Conservation (phyloP, 805 yeast species). For the Metschnikowia gruessii region DNA sequence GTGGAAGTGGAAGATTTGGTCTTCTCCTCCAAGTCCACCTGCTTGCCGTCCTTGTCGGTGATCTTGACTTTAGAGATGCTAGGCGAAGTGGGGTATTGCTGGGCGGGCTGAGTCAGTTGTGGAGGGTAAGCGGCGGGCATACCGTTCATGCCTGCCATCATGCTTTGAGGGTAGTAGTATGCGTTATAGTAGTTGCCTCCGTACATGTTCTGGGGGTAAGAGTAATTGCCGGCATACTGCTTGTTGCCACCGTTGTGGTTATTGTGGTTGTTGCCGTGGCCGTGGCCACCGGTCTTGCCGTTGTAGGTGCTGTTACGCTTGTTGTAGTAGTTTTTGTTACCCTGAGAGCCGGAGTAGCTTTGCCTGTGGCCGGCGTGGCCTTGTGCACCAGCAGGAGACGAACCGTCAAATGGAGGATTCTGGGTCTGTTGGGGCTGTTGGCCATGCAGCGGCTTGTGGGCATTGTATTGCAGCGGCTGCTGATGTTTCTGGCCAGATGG, state of each 20-base stretch:
- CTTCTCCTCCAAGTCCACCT: conserved; percentile 42
- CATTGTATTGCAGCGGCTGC: conserved; percentile 10
- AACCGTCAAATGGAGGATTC: background rate
- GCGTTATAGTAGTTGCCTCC: conserved; percentile 14
- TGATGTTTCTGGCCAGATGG: background rate
- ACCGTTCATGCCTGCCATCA: conserved; percentile 19
- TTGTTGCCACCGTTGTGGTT: conserved; percentile 10
- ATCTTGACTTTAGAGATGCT: conserved; percentile 32
- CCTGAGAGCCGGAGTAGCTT: conserved; percentile 3
- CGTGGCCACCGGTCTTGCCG: conserved; percentile 6
- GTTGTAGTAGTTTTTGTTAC: conserved; percentile 18
- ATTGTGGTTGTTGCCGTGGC: conserved; percentile 2
- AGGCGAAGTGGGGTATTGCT: conserved; percentile 14
- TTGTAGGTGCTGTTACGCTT: conserved; percentile 18
- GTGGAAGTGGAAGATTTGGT: conserved; percentile 30
- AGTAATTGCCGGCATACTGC: conserved; percentile 18
- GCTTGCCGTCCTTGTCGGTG: conserved; percentile 43
- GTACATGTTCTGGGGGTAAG: conserved; percentile 16
- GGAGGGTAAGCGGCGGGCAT: conserved; percentile 17
- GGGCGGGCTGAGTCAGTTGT: conserved; percentile 20
- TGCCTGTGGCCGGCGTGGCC: conserved; percentile 11
- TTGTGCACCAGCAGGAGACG: conserved; percentile 1
- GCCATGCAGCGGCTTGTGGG: conserved; percentile 4
- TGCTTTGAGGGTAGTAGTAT: conserved; percentile 15
- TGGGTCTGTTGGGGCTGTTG: background rate